phyloP scores from a whole-genome alignment of 2,329 filamentous ascomycete species.

The Botrytis sinoallii region DNA sequence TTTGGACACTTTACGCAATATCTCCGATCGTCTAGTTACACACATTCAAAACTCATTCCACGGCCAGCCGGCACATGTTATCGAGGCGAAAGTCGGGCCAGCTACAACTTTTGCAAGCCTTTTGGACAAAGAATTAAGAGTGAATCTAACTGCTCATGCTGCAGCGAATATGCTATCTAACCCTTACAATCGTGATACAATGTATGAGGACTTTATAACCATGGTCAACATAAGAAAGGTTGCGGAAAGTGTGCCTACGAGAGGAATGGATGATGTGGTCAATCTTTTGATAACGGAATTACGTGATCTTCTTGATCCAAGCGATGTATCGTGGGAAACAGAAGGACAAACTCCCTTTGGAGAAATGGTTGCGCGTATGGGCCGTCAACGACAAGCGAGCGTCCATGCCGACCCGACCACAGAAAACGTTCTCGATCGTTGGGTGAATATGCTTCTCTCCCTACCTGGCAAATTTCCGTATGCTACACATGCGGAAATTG shows the following conservation, averaged over 20 bases:
- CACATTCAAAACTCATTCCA: conserved; percentile 86
- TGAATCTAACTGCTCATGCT: conserved; percentile 91
- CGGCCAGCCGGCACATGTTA: conserved; percentile 78
- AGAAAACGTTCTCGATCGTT: conserved; percentile 72
- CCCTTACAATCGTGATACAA: conserved; percentile 84
- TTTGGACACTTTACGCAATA: conserved; percentile 80
- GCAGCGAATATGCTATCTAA: conserved; percentile 90
- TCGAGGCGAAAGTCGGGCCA: conserved; percentile 82
- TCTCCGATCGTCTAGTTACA: conserved; percentile 74
- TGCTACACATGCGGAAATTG: conserved; percentile 67
- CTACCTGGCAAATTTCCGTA: conserved; percentile 71
- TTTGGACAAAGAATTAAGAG: conserved; percentile 80
- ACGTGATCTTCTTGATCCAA: conserved; percentile 66
- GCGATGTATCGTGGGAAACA: conserved; percentile 59
- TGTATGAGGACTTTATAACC: conserved; percentile 89
- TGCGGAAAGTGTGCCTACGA: conserved; percentile 59
- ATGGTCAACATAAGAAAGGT: conserved; percentile 61
- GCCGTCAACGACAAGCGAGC: conserved; percentile 42
- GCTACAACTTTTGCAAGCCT: conserved; percentile 86
- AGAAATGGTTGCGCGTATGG: conserved; percentile 50
- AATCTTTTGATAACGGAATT: conserved; percentile 64
- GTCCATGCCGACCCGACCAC: conserved; percentile 44
- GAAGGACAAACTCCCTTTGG: conserved; percentile 61
- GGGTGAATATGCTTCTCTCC: conserved; percentile 68
- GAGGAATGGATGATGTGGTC: conserved; percentile 65